Percentiles rank a stretch among this genome's conserved stretches.
phyloP scores from a whole-genome alignment of 192 early-diverging fungal genomes.

The Phlyctochytrium arcticum region DNA sequence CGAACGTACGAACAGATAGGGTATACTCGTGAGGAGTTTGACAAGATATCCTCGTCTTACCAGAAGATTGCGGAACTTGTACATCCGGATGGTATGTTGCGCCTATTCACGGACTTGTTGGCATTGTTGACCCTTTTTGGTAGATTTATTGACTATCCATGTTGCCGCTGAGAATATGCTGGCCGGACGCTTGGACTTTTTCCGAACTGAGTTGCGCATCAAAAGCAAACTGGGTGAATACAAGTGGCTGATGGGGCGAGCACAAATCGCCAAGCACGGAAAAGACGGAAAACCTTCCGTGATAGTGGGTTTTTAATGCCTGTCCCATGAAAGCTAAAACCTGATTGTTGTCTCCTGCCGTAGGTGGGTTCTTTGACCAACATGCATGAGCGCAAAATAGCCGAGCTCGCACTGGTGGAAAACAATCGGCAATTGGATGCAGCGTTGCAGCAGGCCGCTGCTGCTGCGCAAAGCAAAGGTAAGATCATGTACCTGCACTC shows the following conservation, averaged over 20 bases:
- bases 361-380: not conserved
- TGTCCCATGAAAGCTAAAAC: too few species aligned
- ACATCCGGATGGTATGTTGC: not conserved
- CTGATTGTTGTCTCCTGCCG: too few species aligned
- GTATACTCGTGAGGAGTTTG: not conserved
- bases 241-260: not conserved
- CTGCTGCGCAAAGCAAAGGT: not conserved
- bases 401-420: constrained; percentile 6
- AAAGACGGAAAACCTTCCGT: not conserved
- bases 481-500: not conserved
- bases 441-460: not conserved
- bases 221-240: not conserved
- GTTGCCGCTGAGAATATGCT: too few species aligned
- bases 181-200: not conserved
- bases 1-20: not conserved
- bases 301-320: too few species aligned
- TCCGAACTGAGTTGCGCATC: not conserved
- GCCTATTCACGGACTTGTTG: too few species aligned
- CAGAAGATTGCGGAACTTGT: not conserved
- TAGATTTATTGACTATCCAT: too few species aligned
- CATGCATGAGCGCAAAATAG: not conserved
- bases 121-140: too few species aligned
- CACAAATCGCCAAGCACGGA: not conserved
- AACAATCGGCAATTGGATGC: constrained; percentile 13
- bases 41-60: not conserved